Evolutionary conservation across 805 yeast species (phyloP), one percentile per base, ranked within the genome.

Genomic region (Pichia occidentalis): DNA sequence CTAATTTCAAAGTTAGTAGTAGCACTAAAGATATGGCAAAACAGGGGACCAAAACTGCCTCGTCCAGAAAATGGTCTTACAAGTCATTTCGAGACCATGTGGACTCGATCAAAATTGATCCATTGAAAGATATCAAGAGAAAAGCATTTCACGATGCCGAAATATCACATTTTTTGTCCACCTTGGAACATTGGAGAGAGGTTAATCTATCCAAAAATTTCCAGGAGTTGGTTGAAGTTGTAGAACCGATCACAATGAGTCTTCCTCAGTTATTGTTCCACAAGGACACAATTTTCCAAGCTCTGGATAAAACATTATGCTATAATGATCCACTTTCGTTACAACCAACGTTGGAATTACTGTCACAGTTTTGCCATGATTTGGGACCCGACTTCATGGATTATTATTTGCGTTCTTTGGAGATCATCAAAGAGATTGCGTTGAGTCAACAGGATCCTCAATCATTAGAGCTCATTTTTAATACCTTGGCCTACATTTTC

Each of bases 361-460:
- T 87, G 18, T 74, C 95, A 0, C 95, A 87, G 52, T 81, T 92
- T 50, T 79, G 87, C 28, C 96, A 85, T 50, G 98, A 90, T 63
- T 63, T 90, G 45, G 97, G 96, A 8, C 80, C 90, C 2, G 97
- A 90, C 49, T 92, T 88, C 53, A 71, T 86, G 65, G 49, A 52
- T 13, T 86, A 65, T 52, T 87, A 85, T 52, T 63, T 63, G 2
- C 55, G 60, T 19, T 61, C 86, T 1, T 60, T 90, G 32, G 47
- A 52, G 0, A 48, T 71, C 18, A 66, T 88, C 29, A 71, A 70
- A 4, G 56, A 63, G 1, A 53, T 85, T 40, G 67, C 75, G 0
- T 35, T 56, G 38, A 63, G 36, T 68, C 84, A 68, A 42, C 57
- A 68, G 16, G 68, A 80, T 36, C 68, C 85, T 1, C 71, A 75